Conservation (phyloP, 805 yeast genomes). For the Yueomyces sinensis region DNA sequence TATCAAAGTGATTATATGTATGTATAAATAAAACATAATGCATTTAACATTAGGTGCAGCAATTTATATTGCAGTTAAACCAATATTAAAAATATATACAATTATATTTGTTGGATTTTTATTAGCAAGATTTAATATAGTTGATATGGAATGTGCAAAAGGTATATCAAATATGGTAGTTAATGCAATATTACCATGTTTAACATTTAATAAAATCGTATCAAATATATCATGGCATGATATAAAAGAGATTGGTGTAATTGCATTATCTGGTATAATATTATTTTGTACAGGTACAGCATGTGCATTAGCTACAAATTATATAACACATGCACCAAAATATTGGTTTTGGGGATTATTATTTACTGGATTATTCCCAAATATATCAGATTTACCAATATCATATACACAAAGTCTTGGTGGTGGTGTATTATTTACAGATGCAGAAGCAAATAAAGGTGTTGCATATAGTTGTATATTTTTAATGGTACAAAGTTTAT, state of each 20-base stretch:
- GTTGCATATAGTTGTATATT: slow-evolving; percentile 72
- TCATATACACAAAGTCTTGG: slow-evolving; percentile 70
- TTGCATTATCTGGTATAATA: slow-evolving; percentile 34
- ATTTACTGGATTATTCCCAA: slow-evolving; percentile 64
- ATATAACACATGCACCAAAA: slow-evolving; percentile 48
- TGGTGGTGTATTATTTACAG: slow-evolving; percentile 40
- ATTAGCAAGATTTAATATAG: slow-evolving; percentile 47
- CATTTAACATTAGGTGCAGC: slow-evolving; percentile 37
- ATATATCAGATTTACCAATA: slow-evolving; percentile 72
- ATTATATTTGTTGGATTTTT: slow-evolving; percentile 55
- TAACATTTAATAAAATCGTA: slow-evolving; percentile 64
- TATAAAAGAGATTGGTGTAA: slow-evolving; percentile 56
- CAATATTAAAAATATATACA: slow-evolving; percentile 71
- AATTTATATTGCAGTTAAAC: slow-evolving; percentile 70
- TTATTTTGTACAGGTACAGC: slow-evolving; percentile 34
- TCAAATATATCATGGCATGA: slow-evolving; percentile 51
- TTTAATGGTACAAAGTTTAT: slow-evolving; percentile 48
- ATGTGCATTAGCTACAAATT: slow-evolving; percentile 28
- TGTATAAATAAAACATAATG: too few relatives aligned
- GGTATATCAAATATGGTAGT: slow-evolving; percentile 60
- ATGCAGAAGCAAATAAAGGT: slow-evolving; percentile 49
- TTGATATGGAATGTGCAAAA: slow-evolving; percentile 54
- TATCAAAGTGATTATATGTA: too few relatives aligned
- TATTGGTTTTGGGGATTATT: slow-evolving; percentile 67
- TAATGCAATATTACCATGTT: slow-evolving; percentile 57